These are phyloP conservation scores for Eucalyptus grandis DNA, from an alignment of 345 rosid genomes.

Conservation along the genomic window DNA sequence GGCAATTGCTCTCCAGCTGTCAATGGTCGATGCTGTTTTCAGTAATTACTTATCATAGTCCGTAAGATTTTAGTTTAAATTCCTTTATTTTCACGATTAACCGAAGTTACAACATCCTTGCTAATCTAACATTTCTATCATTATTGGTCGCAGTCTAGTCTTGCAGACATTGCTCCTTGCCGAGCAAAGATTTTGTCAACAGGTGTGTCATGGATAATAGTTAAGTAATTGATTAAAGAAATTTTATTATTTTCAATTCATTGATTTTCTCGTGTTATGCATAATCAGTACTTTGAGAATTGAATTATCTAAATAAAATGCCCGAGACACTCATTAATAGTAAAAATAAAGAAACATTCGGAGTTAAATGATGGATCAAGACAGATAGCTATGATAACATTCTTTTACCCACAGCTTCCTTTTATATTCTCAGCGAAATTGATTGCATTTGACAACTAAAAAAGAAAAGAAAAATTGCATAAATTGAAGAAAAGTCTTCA, in stretches of 20 bases:
- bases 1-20: not conserved
- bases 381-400: not conserved
- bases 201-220: not conserved
- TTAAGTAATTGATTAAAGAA: not conserved
- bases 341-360: not conserved
- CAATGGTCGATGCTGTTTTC: not conserved
- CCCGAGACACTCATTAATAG: fast-evolving
- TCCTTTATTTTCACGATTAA: not conserved
- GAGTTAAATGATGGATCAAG: not conserved
- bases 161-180: not conserved
- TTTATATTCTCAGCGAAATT: not conserved
- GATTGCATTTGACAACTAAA: not conserved
- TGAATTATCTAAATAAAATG: not conserved
- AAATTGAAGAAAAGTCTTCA: not conserved
- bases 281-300: not conserved
- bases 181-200: not conserved
- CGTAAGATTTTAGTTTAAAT: not conserved
- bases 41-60: not conserved
- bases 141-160: not conserved
- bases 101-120: not conserved
- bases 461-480: not conserved
- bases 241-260: not conserved
- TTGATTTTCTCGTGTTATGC: not conserved
- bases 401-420: not conserved
- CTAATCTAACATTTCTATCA: not conserved